Conservation (phyloP, 331 rosid genomes). For the Cydonia oblonga region DNA sequence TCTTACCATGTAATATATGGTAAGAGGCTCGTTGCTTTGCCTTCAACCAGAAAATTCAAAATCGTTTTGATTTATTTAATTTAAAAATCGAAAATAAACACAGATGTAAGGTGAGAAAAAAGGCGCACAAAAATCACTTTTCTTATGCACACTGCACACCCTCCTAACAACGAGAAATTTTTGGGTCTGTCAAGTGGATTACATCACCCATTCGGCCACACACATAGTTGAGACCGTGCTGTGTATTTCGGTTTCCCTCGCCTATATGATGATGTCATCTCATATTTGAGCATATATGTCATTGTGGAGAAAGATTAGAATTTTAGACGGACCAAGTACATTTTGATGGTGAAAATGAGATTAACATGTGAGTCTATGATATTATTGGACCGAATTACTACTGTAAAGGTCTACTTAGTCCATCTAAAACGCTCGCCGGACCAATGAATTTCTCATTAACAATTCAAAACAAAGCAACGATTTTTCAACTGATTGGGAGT, state of each 20-base stretch:
- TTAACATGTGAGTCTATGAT: background rate
- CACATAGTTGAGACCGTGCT: too few species aligned
- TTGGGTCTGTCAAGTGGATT: background rate
- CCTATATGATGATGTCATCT: background rate
- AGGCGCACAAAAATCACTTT: background rate
- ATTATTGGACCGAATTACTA: accelerated
- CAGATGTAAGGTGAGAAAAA: background rate
- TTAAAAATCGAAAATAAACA: too few species aligned
- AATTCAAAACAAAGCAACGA: background rate
- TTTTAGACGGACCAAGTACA: too few species aligned
- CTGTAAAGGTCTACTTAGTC: too few species aligned
- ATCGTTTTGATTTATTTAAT: too few species aligned
- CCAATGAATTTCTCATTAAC: background rate
- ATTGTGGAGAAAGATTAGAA: background rate
- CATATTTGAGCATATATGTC: too few species aligned
- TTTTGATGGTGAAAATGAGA: too few species aligned
- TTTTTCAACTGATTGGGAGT: background rate
- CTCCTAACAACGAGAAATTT: background rate
- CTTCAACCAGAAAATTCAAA: too few species aligned
- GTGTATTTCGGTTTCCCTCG: background rate
- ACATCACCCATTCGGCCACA: background rate
- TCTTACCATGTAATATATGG: background rate
- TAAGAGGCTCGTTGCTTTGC: too few species aligned
- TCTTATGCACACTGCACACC: background rate
- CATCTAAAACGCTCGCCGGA: background rate